phyloP scores from a whole-genome alignment of 371 early-diverging fungal species.

The Lichtheimia ramosa region DNA sequence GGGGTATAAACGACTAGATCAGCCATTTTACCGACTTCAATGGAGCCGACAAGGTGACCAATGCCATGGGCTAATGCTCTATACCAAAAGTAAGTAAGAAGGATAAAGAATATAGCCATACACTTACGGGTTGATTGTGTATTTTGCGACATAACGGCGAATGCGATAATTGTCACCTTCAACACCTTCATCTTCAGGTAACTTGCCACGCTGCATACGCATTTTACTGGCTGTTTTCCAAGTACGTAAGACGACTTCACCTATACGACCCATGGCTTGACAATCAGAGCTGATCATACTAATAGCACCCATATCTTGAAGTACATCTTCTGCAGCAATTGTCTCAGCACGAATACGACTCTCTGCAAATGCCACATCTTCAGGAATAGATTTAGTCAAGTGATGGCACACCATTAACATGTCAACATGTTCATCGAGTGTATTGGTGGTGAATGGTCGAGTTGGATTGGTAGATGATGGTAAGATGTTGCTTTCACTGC shows the following conservation, averaged over 20 bases:
- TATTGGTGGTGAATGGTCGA: slow-evolving; percentile 87
- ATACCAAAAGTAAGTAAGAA: background rate
- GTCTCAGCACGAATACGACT: slow-evolving; percentile 94
- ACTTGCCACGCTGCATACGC: slow-evolving; percentile 78
- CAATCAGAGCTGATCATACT: slow-evolving; percentile 89
- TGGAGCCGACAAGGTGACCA: slow-evolving; percentile 86
- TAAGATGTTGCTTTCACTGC: slow-evolving; percentile 80
- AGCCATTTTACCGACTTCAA: slow-evolving; percentile 91
- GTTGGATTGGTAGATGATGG: slow-evolving; percentile 95
- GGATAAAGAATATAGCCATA: background rate
- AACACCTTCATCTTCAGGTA: slow-evolving; percentile 48
- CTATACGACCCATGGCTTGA: slow-evolving; percentile 94
- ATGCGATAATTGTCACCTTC: slow-evolving; percentile 77
- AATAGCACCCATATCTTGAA: slow-evolving; percentile 93
- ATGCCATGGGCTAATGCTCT: slow-evolving; percentile 88
- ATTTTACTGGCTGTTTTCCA: slow-evolving; percentile 95
- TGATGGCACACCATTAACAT: slow-evolving; percentile 99
- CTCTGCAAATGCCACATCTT: slow-evolving; percentile 95
- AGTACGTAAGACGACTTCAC: slow-evolving; percentile 86
- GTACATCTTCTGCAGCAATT: slow-evolving; percentile 91
- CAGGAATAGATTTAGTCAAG: slow-evolving; percentile 85
- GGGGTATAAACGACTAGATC: slow-evolving; percentile 88
- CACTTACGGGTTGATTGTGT: slow-evolving; percentile 90
- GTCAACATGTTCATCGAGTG: slow-evolving; percentile 94
- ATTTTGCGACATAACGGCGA: slow-evolving; percentile 89